Conservation (phyloP, 2,329 filamentous ascomycete genomes). For the Colletotrichum melonis region DNA sequence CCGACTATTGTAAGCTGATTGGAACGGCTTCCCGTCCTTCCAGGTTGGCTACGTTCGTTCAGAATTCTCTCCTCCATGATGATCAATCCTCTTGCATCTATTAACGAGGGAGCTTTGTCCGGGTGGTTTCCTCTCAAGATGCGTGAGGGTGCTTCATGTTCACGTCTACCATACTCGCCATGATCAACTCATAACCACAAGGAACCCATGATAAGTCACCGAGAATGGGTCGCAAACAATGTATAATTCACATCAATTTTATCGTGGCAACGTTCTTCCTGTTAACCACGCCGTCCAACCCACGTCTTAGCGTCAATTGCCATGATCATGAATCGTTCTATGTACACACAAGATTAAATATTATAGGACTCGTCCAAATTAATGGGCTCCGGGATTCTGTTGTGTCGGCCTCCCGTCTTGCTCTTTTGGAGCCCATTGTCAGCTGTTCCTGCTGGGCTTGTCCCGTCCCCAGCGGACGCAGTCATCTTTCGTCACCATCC, state of each 20-base stretch:
- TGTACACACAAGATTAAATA: slow-evolving; percentile 46
- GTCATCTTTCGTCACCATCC: slow-evolving; percentile 38
- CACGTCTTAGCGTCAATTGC: slow-evolving; percentile 33
- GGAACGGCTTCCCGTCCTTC: not conserved
- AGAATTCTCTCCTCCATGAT: no score
- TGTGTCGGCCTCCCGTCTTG: slow-evolving; percentile 28
- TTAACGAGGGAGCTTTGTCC: not conserved
- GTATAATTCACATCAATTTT: slow-evolving; percentile 32
- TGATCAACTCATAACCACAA: no score
- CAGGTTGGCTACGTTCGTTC: no score
- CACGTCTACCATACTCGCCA: no score
- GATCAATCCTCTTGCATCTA: not conserved
- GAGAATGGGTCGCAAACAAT: not conserved
- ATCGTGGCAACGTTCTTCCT: slow-evolving; percentile 33
- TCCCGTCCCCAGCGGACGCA: slow-evolving; percentile 28
- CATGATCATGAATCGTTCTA: slow-evolving; percentile 38
- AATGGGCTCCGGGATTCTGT: slow-evolving; percentile 33
- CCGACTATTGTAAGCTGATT: not conserved
- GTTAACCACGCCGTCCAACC: slow-evolving; percentile 32
- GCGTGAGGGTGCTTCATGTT: not conserved
- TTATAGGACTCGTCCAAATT: slow-evolving; percentile 39
- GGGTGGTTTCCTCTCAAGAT: not conserved
- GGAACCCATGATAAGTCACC: not conserved
- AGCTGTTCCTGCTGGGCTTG: slow-evolving; percentile 32
- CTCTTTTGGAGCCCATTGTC: slow-evolving; percentile 20